Evolutionary conservation across 1,139 yeast species (phyloP), one percentile per base, ranked within the genome.

Genomic region (Protomyces lactucae-debilis): DNA sequence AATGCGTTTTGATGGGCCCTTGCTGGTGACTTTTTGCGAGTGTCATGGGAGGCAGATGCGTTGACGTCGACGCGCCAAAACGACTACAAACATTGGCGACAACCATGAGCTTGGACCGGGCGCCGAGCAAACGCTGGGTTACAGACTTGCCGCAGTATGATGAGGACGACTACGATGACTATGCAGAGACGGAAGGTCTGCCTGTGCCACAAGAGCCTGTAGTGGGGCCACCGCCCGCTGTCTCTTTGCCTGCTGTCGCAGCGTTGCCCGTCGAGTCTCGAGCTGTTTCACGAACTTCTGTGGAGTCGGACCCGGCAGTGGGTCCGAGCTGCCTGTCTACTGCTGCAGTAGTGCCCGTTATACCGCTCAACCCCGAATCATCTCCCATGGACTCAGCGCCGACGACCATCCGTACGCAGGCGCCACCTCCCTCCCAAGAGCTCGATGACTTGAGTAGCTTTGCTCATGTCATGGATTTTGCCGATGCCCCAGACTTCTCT

Each of bases 1-100:
- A 56, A 16, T 56, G 60, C 9, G 54, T 36, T 9, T 43, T 37
- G n/a, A 56, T 56, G 32, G 48, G 48, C 25, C 60, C 60, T n/a
- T 53, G 45, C 51, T 56, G 60, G 32, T 56, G 60, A 43, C 48
- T 43, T 43, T 43, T 18, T 2, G 25, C 48, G 48, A 43, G 25
- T 18, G 48, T 43, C 48, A 43, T 43, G 48, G 23, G 32, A 28
- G 32, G 32, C 32, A 28, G 32, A 28, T 28, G 32, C 5, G 32
- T 28, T 28, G 32, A 28, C 32, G 8, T 28, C 32, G 32, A 28
- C 32, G 32, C 32, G 32, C 32, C 32, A 28, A 28, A 4, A 28
- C 8, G 32, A 28, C 32, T 28, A 28, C 32, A 28, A 28, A 28
- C 32, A 28, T 28, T 28, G 32, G 32, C 32, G 2, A 43, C 48